Percentiles rank a stretch among this genome's conserved stretches.
Conservation (phyloP, 306 rosid species). For the Senna tora region DNA sequence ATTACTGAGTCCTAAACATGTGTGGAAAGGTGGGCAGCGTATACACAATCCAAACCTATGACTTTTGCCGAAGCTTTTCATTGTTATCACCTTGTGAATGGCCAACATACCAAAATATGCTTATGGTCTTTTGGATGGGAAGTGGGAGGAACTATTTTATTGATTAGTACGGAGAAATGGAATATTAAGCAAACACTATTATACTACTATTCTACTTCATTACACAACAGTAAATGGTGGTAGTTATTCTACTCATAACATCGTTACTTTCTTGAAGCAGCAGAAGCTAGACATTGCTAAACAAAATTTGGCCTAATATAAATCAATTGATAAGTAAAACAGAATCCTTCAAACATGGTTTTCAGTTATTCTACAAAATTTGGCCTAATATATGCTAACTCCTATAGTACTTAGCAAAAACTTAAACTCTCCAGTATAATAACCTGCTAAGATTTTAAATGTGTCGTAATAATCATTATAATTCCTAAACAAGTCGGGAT, state of each 20-base stretch:
- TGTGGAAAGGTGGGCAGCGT: slow-evolving; percentile 69
- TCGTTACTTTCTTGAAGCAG: no score
- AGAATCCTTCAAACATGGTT: no score
- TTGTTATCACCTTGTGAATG: slow-evolving; percentile 5
- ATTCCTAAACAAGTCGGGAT: no score
- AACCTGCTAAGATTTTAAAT: no score
- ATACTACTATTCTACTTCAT: neutral
- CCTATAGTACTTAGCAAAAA: no score
- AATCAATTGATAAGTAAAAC: no score
- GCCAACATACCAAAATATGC: neutral
- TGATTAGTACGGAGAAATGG: neutral
- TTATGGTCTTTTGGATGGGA: neutral
- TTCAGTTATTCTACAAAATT: no score
- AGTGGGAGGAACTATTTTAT: neutral
- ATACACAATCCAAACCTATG: slow-evolving; percentile 73
- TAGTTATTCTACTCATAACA: neutral
- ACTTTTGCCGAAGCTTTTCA: slow-evolving; percentile 13
- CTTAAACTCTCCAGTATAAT: no score
- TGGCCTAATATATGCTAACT: no score
- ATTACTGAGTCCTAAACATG: slow-evolving; percentile 49
- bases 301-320: no score
- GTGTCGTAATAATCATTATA: no score
- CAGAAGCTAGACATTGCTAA: no score
- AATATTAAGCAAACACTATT: neutral
- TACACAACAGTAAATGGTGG: neutral